Evolutionary conservation across 2,329 filamentous ascomycete genomes (phyloP), one percentile per base, ranked within the genome.

Genomic region (Sporothrix schenckii): DNA sequence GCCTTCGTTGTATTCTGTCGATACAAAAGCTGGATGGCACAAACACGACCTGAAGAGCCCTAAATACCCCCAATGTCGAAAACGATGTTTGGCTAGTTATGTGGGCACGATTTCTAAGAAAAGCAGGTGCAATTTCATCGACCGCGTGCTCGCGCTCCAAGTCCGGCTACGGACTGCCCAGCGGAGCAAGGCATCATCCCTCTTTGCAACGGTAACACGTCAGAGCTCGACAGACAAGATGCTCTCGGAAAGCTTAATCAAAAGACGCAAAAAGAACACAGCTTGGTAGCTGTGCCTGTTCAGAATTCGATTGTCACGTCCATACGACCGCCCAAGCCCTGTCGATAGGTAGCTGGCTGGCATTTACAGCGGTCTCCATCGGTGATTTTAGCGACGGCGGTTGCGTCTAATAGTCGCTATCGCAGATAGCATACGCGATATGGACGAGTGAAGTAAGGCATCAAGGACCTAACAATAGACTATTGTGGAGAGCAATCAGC

Each of bases 361-460:
- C 54, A n/a, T 54, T 41, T 19, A 16, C 50, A 67, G 49, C 50
- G 65, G 30, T 54, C 54, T 44, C 49, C 49, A 30, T 67, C 50
- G 65, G 65, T 49, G 63, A n/a, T 30, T 54, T 27, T 19, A 53
- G 27, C 53, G 49, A 41, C 19, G 47, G 39, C 41, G 47, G 39
- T 53, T 19, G 13, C 47, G 47, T 47, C 63, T 53, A 41, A n/a
- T 5, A 11, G 27, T 54, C 30, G 65, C 65, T 67, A 67, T 67
- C 65, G n/a, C 27, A 39, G 65, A 67, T 67, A 67, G 50, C 65
- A 54, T 54, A 44, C 61, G 27, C 61, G 52, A 67, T 13, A 30
- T 24, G 11, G 34, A 49, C 27, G 27, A 5, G 27, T 50, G 0
- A 11, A 56, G 27, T 4, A 27, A 30, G 52, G 52, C 27, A 21